Evolutionary conservation across 768 basidiomycete genomes (phyloP), one percentile per base, ranked within the genome.

Genomic region (Auricularia sp.): DNA sequence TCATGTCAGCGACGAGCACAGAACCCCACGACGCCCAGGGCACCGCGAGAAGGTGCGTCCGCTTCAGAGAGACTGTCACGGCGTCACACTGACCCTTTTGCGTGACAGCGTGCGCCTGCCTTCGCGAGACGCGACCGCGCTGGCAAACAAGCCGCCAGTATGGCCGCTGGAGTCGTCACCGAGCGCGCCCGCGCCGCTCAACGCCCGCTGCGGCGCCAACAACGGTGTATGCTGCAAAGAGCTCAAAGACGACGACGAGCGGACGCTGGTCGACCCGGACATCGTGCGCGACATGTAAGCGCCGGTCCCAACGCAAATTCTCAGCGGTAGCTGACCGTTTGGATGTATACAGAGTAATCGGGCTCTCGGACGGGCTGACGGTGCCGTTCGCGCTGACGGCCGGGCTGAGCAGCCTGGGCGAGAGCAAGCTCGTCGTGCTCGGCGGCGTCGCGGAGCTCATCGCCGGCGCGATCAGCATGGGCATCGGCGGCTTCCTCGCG

Each of bases 381-480:
- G 94, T 96, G 0, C 94, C 94, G 0, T 96, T 96, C 72, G 94
- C 94, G 7, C 78, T 96, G 45, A 85, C 94, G 2, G 94, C 94
- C 3, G 94, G 94, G 64, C 82, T 95, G 34, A 90, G 91, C 11
- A 89, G 94, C 10, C 82, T 97, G 45, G 95, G 95, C 58, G 86
- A 90, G 66, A 93, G 92, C 6, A 85, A 82, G 64, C 82, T 98
- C n/a, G 97, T 99, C 67, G 89, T 96, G 62, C 83, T 96, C 35
- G 96, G 94, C 63, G 97, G 97, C 16, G 78, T 97, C 42, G 96
- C 97, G 0, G 97, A 99, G 74, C 87, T 99, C 69, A 92, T 96
- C 65, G 93, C 95, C 1, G 97, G 97, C 5, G 92, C 95, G 13
- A 91, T 98, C 59, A 94, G 91, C 1, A 99, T 99, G 96, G 97